A percentile compares a stretch with the other conserved stretches of the same genome.
Conservation (phyloP, 441 rosid species). For the Adansonia madagascariensis region DNA sequence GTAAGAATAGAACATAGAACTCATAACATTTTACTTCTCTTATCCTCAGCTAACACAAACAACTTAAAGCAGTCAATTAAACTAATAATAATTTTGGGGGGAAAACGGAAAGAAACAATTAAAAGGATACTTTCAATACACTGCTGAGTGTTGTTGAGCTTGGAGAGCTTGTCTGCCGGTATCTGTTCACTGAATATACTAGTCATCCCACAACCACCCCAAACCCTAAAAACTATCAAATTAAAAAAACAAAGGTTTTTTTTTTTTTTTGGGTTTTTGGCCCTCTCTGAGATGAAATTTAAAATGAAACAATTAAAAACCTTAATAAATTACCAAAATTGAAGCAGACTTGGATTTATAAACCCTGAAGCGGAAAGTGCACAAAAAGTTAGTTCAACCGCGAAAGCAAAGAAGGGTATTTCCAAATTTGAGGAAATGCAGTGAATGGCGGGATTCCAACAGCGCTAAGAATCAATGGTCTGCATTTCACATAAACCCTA, state of each 20-base stretch:
- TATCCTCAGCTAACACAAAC: conserved; percentile 10
- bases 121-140: conserved; percentile 85
- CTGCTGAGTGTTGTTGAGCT: conserved; percentile 96
- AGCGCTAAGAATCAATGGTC: conserved; percentile 8
- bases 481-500: conserved; percentile 18
- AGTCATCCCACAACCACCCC: conserved; percentile 66
- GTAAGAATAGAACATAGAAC: neutral
- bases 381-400: neutral
- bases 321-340: conserved; percentile 23
- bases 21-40: neutral
- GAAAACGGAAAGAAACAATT: neutral
- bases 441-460: conserved; percentile 7
- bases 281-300: neutral
- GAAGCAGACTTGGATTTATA: conserved; percentile 24
- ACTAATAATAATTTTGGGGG: neutral
- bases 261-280: neutral
- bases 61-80: neutral
- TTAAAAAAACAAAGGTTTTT: neutral
- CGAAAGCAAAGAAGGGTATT: neutral
- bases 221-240: conserved; percentile 23
- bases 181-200: conserved; percentile 87
- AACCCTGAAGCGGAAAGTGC: conserved; percentile 22
- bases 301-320: neutral
- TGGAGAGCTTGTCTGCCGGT: conserved; percentile 89
- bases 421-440: conserved; percentile 25